Evolutionary conservation across 495 filamentous ascomycete genomes (phyloP), one percentile per base, ranked within the genome.

Genomic region (Sporormia fimetaria): DNA sequence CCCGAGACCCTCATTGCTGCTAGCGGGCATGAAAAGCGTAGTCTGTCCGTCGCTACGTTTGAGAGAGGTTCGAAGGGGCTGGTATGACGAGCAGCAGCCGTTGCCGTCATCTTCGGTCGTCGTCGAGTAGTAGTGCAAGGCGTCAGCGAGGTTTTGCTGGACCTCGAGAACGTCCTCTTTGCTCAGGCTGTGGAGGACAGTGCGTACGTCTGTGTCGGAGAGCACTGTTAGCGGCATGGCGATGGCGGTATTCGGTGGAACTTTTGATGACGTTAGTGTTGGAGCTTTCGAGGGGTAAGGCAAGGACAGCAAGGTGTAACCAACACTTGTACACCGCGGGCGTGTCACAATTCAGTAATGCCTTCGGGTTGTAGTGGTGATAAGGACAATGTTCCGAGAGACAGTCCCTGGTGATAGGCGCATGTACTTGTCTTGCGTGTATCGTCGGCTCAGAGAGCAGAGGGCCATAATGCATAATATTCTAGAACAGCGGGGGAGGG

Each of bases 21-120:
- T 74, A 2, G 83, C 83, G 3, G 90, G 90, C 90, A 95, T 98
- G 59, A 94, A 90, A 21, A 96, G 67, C 0, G 83, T 94, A 2
- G 82, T 92, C 28, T 75, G 73, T 25, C 83, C 80, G 65, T 83
- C 79, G 15, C 63, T 68, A 21, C 70, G 70, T 29, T 75, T 73
- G 32, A 88, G 71, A 0, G 76, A 70, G 0, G 81, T 81, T 32
- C 88, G 73, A 39, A 75, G 73, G 0, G 88, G 87, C 55, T 94
- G 85, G 40, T 83, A 79, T 21, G 70, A 66, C 3, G 73, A 66
- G 28, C 69, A 69, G 43, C 73, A 79, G 29, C 67, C 69, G 35
- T 63, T 57, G 65, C 51, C 2, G 46, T 35, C 32, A 18, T 54
- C 60, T 28, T 64, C 58, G 1, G 70, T 76, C 3, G 75, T 75